Percentiles rank a stretch among this genome's conserved stretches.
phyloP scores from a whole-genome alignment of 495 filamentous ascomycete genomes.

The Penicillium salamii region DNA sequence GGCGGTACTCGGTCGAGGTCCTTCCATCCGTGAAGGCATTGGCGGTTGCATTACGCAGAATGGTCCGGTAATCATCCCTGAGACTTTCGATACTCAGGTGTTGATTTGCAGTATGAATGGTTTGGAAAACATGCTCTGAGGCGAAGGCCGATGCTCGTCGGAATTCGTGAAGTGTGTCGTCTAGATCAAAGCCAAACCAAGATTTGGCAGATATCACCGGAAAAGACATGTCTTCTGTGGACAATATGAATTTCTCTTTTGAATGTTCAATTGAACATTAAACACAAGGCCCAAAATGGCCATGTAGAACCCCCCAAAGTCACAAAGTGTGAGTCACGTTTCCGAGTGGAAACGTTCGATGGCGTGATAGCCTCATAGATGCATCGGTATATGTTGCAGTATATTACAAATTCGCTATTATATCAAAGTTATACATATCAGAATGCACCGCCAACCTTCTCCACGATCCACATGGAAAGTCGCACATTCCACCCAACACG shows the following conservation, averaged over 20 bases:
- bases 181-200: slow-evolving; percentile 43
- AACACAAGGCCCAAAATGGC: too few relatives aligned
- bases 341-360: not conserved
- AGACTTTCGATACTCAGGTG: slow-evolving; percentile 14
- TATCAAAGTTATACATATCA: slow-evolving; percentile 29
- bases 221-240: slow-evolving; percentile 2
- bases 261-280: not conserved
- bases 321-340: not conserved
- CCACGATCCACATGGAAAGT: slow-evolving; percentile 86
- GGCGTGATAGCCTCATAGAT: slow-evolving; percentile 1
- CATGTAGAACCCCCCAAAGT: too few relatives aligned
- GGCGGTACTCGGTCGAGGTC: slow-evolving; percentile 35
- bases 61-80: slow-evolving; percentile 18
- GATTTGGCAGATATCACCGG: slow-evolving; percentile 11
- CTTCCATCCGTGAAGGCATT: slow-evolving; percentile 36
- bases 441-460: slow-evolving; percentile 66
- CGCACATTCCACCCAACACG: slow-evolving; percentile 82
- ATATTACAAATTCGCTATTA: slow-evolving; percentile 5
- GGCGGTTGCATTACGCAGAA: slow-evolving; percentile 27
- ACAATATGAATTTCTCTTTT: too few relatives aligned
- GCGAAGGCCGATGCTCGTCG: slow-evolving; percentile 30
- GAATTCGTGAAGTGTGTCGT: slow-evolving; percentile 44
- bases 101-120: slow-evolving; percentile 5
- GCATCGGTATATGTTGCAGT: not conserved
- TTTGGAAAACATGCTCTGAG: slow-evolving; percentile 20